Conservation (phyloP, 306 rosid species). For the Argentina anserina region DNA sequence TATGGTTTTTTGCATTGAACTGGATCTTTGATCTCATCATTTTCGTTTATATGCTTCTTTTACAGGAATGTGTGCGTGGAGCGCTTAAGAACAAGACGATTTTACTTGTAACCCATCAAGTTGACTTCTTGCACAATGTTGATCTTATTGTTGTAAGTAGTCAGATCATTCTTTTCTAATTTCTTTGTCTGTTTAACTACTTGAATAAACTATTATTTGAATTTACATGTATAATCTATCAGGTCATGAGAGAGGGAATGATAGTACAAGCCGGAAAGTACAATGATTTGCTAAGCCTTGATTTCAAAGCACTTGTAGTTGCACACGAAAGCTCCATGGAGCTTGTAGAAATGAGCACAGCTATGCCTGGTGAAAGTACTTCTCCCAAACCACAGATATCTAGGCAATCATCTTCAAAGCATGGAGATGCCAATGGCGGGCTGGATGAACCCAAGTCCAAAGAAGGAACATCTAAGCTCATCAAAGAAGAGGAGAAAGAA, state of each 20-base stretch:
- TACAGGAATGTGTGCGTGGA: slow-evolving; percentile 91
- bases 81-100: slow-evolving; percentile 71
- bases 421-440: slow-evolving; percentile 47
- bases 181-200: neutral
- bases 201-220: neutral
- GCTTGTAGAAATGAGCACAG: slow-evolving; percentile 64
- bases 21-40: neutral
- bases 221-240: slow-evolving; percentile 6
- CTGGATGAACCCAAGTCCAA: slow-evolving; percentile 42
- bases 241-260: slow-evolving; percentile 91
- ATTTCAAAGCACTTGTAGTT: slow-evolving; percentile 72
- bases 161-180: neutral
- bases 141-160: slow-evolving; percentile 67
- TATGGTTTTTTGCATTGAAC: neutral
- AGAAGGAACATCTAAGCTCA: slow-evolving; percentile 70
- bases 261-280: slow-evolving; percentile 84
- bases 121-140: slow-evolving; percentile 91
- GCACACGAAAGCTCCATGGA: slow-evolving; percentile 96
- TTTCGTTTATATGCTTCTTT: slow-evolving; percentile 7
- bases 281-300: slow-evolving; percentile 57
- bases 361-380: slow-evolving; percentile 31
- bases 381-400: slow-evolving; percentile 34
- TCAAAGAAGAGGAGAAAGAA: slow-evolving; percentile 92
- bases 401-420: slow-evolving; percentile 29
- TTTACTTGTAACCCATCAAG: slow-evolving; percentile 93